Base-by-base conservation (phyloP, 2,329 filamentous ascomycete genomes). In the Aspergillus ustus region DNA sequence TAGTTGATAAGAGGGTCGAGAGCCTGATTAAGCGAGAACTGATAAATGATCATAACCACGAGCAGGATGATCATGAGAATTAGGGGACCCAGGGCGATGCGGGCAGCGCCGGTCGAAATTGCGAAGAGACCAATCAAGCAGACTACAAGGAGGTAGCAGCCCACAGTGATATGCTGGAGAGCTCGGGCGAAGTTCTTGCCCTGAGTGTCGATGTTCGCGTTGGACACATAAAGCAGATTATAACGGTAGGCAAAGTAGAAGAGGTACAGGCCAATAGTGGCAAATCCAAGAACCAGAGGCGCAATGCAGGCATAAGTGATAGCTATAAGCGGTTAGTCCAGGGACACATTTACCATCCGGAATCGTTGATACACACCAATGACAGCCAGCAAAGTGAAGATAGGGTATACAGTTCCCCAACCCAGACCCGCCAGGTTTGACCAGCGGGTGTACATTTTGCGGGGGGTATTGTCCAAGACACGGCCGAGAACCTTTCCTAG, bases 181-280 rank as follows among this genome's bases (percentile, higher is more conserved):
- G 91, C 93, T n/a, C 89, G 89, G 1, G 92, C 90, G 73, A 97
- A 97, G 68, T 92, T 89, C 15, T 94, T 85, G 17, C 94, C 93
- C 72, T 96, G 92, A 43, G 91, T 96, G 73, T 97, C 93, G 70
- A 96, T 89, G 62, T 87, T 80, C 8, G 91, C 87, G 73, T 96
- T 91, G 54, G 89, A 90, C 40, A 97, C 92, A 75, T 92, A 97
- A 53, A 97, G 84, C 59, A 98, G 79, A 73, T 97, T 96, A 83
- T 98, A 97, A 19, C 91, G 87, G 83, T 92, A 97, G 52, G 93
- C 91, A 56, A 94, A 81, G 74, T 96, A 96, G 77, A 97, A 93
- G 46, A 95, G 81, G 22, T 84, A 87, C 62, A 97, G 85, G 29
- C 92, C 93, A 44, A 91, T 83, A 1, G 89, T 88, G 1, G 92